These are phyloP conservation scores for Albizia julibrissin DNA, from an alignment of 306 rosid species.

Conservation along the genomic window DNA sequence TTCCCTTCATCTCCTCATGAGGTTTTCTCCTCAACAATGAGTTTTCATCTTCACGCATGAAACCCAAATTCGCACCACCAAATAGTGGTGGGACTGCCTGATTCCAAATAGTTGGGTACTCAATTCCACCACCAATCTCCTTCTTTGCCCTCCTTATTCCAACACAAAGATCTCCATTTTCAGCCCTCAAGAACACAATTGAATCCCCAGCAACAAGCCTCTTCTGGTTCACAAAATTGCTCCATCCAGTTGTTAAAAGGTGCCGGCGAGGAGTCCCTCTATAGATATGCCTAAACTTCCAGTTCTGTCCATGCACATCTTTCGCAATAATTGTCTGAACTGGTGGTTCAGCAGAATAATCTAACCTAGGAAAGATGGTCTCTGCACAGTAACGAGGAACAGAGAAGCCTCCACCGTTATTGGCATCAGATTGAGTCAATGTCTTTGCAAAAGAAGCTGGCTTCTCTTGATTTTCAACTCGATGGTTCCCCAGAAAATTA, in stretches of 20 bases:
- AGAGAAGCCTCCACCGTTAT: constrained; percentile 97
- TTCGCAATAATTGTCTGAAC: constrained; percentile 84
- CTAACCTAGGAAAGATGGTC: constrained; percentile 86
- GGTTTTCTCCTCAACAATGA: constrained; percentile 33
- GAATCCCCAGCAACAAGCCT: constrained; percentile 99
- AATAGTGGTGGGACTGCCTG: constrained; percentile 43
- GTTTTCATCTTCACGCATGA: constrained; percentile 40
- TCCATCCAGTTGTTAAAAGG: constrained; percentile 97
- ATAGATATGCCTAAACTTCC: constrained; percentile 97
- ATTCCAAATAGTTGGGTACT: constrained; percentile 67
- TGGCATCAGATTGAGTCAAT: constrained; percentile 95
- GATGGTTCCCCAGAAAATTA: constrained; percentile 45
- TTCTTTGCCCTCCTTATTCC: constrained; percentile 97
- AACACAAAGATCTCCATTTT: constrained; percentile 89
- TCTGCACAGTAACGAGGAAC: constrained; percentile 98
- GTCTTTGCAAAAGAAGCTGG: constrained; percentile 88
- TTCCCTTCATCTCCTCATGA: constrained; percentile 47
- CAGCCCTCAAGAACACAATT: constrained; percentile 78
- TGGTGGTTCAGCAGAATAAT: constrained; percentile 82
- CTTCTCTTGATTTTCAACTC: constrained; percentile 51
- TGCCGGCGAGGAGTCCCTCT: constrained; percentile 98
- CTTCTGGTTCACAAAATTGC: constrained; percentile 92
- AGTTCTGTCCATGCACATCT: constrained; percentile 88
- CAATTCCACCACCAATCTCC: constrained; percentile 77
- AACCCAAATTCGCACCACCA: constrained; percentile 49